phyloP scores from a whole-genome alignment of 2,329 filamentous ascomycete genomes.

The Fusarium duplospermum region DNA sequence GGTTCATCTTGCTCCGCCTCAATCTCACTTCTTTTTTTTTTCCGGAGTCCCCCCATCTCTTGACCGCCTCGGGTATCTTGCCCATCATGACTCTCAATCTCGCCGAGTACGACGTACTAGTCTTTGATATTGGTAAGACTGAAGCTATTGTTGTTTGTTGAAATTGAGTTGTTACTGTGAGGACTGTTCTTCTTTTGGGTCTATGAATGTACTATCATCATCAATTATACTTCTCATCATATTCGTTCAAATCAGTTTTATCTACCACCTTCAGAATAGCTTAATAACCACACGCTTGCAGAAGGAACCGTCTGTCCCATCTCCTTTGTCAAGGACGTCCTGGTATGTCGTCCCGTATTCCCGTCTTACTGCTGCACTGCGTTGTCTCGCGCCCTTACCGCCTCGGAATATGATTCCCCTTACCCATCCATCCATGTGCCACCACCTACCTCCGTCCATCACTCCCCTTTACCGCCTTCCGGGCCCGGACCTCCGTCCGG shows the following conservation, averaged over 20 bases:
- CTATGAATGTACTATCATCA: neutral
- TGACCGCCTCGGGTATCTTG: slow-evolving; percentile 29
- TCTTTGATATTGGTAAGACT: slow-evolving; percentile 54
- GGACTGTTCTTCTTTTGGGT: slow-evolving; percentile 9
- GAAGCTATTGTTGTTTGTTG: slow-evolving; percentile 9
- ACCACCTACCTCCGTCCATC: slow-evolving; percentile 23
- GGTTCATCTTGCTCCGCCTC: slow-evolving; percentile 5
- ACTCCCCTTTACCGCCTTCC: slow-evolving; percentile 25
- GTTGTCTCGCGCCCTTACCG: slow-evolving; percentile 22
- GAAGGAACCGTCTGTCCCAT: slow-evolving; percentile 87
- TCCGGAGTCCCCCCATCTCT: slow-evolving; percentile 22
- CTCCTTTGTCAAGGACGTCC: slow-evolving; percentile 84
- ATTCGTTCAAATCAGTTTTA: slow-evolving; percentile 9
- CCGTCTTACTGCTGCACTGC: slow-evolving; percentile 14
- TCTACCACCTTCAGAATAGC: slow-evolving; percentile 26
- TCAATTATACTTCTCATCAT: slow-evolving; percentile 14
- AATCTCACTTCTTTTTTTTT: slow-evolving; percentile 7
- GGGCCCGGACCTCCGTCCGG: slow-evolving; percentile 40
- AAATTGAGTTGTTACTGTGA: neutral
- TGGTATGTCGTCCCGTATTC: slow-evolving; percentile 68
- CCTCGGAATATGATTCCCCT: slow-evolving; percentile 25
- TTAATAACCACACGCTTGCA: slow-evolving; percentile 51
- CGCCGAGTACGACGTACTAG: slow-evolving; percentile 46
- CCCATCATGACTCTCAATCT: slow-evolving; percentile 42
- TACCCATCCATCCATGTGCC: slow-evolving; percentile 13